Evolutionary conservation across 129 eudicot genomes (phyloP).

Genomic region (Artemisia annua): DNA sequence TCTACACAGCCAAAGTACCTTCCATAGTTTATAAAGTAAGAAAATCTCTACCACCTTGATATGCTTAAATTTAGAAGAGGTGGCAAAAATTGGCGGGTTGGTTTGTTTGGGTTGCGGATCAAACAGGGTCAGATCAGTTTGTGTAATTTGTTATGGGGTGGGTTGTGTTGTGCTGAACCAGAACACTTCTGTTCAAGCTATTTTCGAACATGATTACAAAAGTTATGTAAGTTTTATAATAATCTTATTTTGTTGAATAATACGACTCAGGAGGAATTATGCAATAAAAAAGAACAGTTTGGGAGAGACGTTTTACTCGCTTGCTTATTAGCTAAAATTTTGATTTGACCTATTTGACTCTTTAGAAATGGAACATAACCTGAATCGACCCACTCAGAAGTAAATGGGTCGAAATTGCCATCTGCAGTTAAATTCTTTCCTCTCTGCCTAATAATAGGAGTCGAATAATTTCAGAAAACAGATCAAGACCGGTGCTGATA

Average conservation of each 20-base stretch:
- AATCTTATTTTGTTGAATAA: neutral
- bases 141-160: neutral
- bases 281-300: neutral
- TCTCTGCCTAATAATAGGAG: neutral
- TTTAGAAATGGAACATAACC: neutral
- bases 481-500: slow-evolving; percentile 74
- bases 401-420: neutral
- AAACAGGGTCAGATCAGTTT: too few species aligned
- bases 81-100: neutral
- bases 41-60: slow-evolving; percentile 4
- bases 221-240: neutral
- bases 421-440: neutral
- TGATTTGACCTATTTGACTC: neutral
- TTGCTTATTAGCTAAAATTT: neutral
- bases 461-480: slow-evolving; percentile 55
- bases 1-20: slow-evolving; percentile 73
- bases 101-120: neutral
- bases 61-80: slow-evolving; percentile 17
- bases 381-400: neutral
- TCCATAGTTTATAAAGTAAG: slow-evolving; percentile 83
- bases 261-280: neutral
- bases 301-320: neutral
- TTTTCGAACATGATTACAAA: slow-evolving; percentile 1
- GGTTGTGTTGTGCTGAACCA: too few species aligned
- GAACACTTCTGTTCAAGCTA: neutral